Conservation (phyloP, 1,139 yeast species). For the Torulaspora globosa region DNA sequence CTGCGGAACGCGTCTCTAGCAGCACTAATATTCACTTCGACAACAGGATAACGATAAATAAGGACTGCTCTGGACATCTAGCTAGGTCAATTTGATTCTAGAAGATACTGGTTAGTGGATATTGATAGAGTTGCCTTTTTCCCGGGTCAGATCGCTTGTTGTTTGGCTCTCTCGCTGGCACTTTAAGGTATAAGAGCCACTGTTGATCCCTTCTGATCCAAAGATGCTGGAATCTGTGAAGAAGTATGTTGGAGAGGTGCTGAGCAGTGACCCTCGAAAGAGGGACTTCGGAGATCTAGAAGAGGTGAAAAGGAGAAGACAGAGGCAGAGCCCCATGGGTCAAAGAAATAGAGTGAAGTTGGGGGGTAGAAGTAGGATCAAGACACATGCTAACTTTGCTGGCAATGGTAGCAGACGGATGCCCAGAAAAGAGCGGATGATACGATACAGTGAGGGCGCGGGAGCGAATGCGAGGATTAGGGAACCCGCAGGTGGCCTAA, state of each 20-base stretch:
- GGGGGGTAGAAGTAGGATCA: conserved; percentile 5
- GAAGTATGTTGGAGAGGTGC: conserved; percentile 12
- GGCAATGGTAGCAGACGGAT: conserved; percentile 8
- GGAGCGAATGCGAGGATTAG: conserved; percentile 2
- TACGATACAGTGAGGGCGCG: conserved; percentile 1
- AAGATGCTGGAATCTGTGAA: conserved; percentile 18
- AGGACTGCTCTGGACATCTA: not conserved
- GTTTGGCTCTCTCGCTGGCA: not conserved
- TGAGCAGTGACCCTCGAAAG: conserved; percentile 22
- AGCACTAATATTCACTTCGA: not conserved
- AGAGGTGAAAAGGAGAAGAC: conserved; percentile 14
- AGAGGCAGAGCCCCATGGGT: conserved; percentile 2
- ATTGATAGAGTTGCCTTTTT: not conserved
- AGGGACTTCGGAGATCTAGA: conserved; percentile 24
- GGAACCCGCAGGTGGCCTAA: conserved; percentile 5
- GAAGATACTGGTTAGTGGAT: not conserved
- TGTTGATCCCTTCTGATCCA: not conserved
- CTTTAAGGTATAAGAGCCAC: not conserved
- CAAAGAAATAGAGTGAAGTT: conserved; percentile 6
- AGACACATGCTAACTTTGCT: conserved; percentile 6
- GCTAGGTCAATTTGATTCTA: not conserved
- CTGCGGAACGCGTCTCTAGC: conserved; percentile 1
- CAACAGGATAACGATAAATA: not conserved
- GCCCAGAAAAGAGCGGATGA: conserved; percentile 5
- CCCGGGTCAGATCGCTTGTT: not conserved